Evolutionary conservation across 257 asterid species (phyloP), one percentile per base, ranked within the genome.

Genomic region (Striga asiatica): DNA sequence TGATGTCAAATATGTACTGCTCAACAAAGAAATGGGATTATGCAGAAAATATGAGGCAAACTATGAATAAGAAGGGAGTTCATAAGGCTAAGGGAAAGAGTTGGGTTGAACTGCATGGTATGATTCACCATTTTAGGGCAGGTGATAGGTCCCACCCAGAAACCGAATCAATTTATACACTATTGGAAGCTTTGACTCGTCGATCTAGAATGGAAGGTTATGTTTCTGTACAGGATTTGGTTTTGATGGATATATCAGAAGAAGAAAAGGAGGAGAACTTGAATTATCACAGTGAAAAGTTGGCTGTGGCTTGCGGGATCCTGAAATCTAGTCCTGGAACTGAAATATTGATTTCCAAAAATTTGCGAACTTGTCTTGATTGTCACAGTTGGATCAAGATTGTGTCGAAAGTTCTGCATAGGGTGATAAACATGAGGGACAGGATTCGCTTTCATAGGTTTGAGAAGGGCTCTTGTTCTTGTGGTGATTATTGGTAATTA

Each of bases 211-310:
- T 58, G 74, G 81, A 73, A 73, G 97, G 97, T 24, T 78, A 78
- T 70, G 37, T 61, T 28, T 61, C 76, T 10, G 66, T 29, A 8
- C 54, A 65, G 0, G 86, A 82, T 23, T 52, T 80, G 54, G 97
- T 88, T 59, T 72, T 84, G 77, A 84, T 88, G 91, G 95, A 88
- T 66, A 71, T 84, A 58, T 76, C 88, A 2, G 91, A 84, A 62
- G 95, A 84, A 71, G 95, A 88, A 70, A 88, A 82, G 76, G 95
- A 73, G 70, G 89, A 80, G 55, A 82, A 80, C 55, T 73, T 88
- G 75, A 70, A 58, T 41, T 71, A 67, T 67, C 97, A 88, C 48
- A 88, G 95, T 25, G 95, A 88, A 59, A 86, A 80, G 56, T 65
- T 88, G 76, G 88, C 95, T 20, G 45, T 88, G 76, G 85, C 85